These are phyloP conservation scores for Pichia ethanolica DNA, from an alignment of 805 yeast species.

Conservation along the genomic window DNA sequence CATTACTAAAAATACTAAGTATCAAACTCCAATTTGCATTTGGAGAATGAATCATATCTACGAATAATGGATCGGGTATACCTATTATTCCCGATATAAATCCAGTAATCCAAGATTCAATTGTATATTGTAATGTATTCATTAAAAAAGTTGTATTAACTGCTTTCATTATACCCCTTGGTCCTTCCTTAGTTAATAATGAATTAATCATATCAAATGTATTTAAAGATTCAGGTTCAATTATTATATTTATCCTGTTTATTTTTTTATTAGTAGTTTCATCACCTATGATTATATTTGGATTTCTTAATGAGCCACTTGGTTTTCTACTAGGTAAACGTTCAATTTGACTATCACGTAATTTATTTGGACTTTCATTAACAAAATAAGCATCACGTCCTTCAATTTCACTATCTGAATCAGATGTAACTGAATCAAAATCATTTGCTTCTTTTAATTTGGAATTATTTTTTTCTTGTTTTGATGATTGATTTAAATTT, in stretches of 20 bases:
- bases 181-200: slow-evolving; percentile 62
- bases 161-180: slow-evolving; percentile 64
- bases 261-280: background rate
- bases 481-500: background rate
- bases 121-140: slow-evolving; percentile 63
- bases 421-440: background rate
- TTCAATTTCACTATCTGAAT: slow-evolving; percentile 13
- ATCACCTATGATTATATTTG: background rate
- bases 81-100: slow-evolving; percentile 72
- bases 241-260: slow-evolving; percentile 7
- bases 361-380: slow-evolving; percentile 15
- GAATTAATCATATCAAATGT: slow-evolving; percentile 60
- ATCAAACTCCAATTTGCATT: slow-evolving; percentile 64
- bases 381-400: slow-evolving; percentile 17
- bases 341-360: slow-evolving; percentile 26
- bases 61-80: slow-evolving; percentile 83
- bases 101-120: slow-evolving; percentile 91
- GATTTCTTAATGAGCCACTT: slow-evolving; percentile 4
- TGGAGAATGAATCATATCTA: slow-evolving; percentile 73
- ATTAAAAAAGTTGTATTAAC: slow-evolving; percentile 73
- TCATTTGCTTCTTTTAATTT: slow-evolving; percentile 26
- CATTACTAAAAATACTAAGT: slow-evolving; percentile 63
- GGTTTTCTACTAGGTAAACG: slow-evolving; percentile 16
- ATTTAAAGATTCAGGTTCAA: slow-evolving; percentile 53
- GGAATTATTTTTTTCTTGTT: background rate